Evolutionary conservation across 2,329 filamentous ascomycete genomes (phyloP).

Genomic region (Rhexocercosporidium sp.): DNA sequence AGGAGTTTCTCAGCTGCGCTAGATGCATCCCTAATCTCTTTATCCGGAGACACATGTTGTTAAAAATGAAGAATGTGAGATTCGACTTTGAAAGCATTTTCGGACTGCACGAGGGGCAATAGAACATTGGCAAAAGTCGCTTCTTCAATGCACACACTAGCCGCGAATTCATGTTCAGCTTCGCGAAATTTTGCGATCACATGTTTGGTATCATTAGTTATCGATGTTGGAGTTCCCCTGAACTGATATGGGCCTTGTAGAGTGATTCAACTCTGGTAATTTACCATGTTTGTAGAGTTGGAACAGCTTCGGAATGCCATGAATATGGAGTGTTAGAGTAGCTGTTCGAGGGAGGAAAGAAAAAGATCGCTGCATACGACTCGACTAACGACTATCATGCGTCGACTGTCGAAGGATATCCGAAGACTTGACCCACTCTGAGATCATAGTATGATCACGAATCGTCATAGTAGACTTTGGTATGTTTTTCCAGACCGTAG

Average conservation of each 20-base stretch:
- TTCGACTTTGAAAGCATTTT: slow-evolving; percentile 55
- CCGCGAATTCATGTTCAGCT: slow-evolving; percentile 68
- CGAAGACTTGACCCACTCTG: background rate
- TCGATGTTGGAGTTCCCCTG: slow-evolving; percentile 62
- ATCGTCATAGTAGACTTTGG: background rate
- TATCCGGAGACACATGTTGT: slow-evolving; percentile 72
- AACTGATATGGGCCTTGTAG: slow-evolving; percentile 78
- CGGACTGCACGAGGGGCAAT: slow-evolving; percentile 72
- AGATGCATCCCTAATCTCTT: slow-evolving; percentile 71
- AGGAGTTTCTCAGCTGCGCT: slow-evolving; percentile 74
- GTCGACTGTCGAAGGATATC: background rate
- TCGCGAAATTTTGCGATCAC: slow-evolving; percentile 32
- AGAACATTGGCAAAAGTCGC: slow-evolving; percentile 56
- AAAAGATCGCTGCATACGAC: background rate
- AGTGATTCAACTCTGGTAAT: background rate
- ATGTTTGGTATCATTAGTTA: slow-evolving; percentile 12
- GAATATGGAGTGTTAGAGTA: background rate
- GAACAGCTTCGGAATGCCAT: background rate
- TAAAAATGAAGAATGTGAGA: slow-evolving; percentile 69
- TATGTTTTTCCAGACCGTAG: background rate
- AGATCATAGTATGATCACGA: background rate
- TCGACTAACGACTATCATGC: background rate
- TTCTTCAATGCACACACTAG: slow-evolving; percentile 52
- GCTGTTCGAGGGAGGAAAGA: background rate
- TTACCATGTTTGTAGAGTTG: background rate